Evolutionary conservation across 805 yeast species (phyloP).

Genomic region (Saturnispora mendoncae): DNA sequence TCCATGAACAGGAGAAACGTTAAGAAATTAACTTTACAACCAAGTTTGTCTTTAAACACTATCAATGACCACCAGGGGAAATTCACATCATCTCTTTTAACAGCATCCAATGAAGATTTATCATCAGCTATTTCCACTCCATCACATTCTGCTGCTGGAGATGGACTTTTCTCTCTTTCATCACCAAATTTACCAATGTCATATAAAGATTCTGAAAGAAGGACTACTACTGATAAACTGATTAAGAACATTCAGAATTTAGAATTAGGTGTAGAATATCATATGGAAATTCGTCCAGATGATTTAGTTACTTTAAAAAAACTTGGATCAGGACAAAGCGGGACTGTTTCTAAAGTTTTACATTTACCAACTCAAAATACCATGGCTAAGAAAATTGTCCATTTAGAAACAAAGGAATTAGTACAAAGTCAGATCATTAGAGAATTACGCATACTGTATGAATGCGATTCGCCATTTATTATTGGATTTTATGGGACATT

Average conservation of each 20-base stretch:
- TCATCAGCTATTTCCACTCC: conserved; percentile 4
- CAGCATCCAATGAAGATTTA: background rate
- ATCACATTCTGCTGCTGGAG: background rate
- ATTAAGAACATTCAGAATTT: conserved; percentile 39
- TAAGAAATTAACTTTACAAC: conserved; percentile 42
- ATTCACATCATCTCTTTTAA: background rate
- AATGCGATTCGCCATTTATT: conserved; percentile 74
- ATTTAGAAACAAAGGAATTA: conserved; percentile 70
- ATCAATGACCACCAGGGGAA: background rate
- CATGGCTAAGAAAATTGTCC: conserved; percentile 86
- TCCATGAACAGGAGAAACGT: conserved; percentile 50
- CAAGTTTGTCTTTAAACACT: conserved; percentile 7
- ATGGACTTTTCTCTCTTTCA: background rate
- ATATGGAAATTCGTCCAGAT: conserved; percentile 43
- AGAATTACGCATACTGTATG: conserved; percentile 85
- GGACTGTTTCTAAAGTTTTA: conserved; percentile 79
- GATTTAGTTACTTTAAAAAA: conserved; percentile 70
- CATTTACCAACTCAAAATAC: conserved; percentile 82
- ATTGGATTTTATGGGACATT: conserved; percentile 90
- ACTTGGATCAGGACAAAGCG: conserved; percentile 91
- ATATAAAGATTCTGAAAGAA: conserved; percentile 25
- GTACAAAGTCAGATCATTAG: conserved; percentile 78
- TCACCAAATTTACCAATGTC: background rate
- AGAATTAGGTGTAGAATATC: conserved; percentile 47
- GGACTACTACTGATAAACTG: conserved; percentile 29